Conservation (phyloP, 2,329 filamentous ascomycete genomes). For the Phialocephala subalpina region DNA sequence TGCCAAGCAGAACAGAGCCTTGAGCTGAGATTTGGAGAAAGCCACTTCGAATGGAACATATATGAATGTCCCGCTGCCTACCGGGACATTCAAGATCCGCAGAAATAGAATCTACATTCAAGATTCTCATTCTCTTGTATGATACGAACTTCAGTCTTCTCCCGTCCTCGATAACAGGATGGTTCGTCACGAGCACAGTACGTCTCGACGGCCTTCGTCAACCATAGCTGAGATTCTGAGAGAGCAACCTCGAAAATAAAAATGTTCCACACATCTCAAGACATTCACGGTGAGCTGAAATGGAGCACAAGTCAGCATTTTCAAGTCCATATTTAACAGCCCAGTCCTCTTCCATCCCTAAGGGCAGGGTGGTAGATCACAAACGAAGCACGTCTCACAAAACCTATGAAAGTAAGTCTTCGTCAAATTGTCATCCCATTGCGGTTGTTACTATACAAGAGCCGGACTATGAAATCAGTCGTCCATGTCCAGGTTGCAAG, state of each 20-base stretch:
- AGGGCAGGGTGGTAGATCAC: not conserved
- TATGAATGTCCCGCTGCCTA: not conserved
- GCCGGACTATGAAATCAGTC: constrained; percentile 17
- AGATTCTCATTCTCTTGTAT: too few species aligned
- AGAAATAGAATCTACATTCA: too few species aligned
- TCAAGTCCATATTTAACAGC: too few species aligned
- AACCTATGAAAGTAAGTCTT: not conserved
- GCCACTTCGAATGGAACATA: not conserved
- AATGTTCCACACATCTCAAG: not conserved
- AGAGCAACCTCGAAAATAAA: not conserved
- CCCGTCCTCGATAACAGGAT: too few species aligned
- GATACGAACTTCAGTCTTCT: too few species aligned
- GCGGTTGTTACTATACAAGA: constrained; percentile 31
- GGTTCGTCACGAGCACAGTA: too few species aligned
- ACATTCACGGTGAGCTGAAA: not conserved
- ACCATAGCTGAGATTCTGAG: not conserved
- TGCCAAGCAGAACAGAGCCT: not conserved
- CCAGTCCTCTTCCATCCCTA: not conserved
- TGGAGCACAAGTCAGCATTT: too few species aligned
- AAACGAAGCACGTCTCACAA: not conserved
- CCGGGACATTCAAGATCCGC: not conserved
- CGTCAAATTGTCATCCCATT: constrained; percentile 17
- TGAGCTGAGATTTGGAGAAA: not conserved
- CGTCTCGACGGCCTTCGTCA: too few species aligned
- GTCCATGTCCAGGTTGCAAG: constrained; percentile 13